Conservation (phyloP, 1,284 basidiomycete species). For the Mycosarcoma maydis region DNA sequence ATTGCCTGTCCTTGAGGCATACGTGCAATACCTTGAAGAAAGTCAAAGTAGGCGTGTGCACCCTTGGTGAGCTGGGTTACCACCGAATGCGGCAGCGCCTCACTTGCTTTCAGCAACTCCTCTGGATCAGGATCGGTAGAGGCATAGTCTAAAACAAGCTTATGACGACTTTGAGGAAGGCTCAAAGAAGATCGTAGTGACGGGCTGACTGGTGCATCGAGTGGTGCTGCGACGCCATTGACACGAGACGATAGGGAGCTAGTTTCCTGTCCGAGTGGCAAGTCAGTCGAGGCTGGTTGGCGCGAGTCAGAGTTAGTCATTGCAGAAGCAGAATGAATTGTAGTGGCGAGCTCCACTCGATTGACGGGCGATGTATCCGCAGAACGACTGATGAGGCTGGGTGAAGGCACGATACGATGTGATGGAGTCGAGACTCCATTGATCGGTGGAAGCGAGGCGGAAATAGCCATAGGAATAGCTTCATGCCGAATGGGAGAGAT, state of each 20-base stretch:
- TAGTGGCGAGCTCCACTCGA: conserved; percentile 2
- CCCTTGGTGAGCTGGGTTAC: conserved; percentile 34
- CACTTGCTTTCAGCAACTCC: conserved; percentile 10
- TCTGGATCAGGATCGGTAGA: conserved; percentile 33
- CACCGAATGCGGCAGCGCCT: conserved; percentile 10
- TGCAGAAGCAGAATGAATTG: background rate
- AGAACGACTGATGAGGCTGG: conserved; percentile 10
- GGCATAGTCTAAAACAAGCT: conserved; percentile 35
- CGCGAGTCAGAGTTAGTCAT: background rate
- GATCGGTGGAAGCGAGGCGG: conserved; percentile 25
- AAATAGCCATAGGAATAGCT: conserved; percentile 24
- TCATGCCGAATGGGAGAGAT: conserved; percentile 25
- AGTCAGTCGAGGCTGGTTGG: background rate
- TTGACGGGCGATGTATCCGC: conserved; percentile 19
- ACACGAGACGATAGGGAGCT: background rate
- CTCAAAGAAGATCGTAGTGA: conserved; percentile 10
- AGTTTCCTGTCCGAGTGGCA: too few relatives aligned
- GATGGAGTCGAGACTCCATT: conserved; percentile 10
- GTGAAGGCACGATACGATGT: conserved; percentile 12
- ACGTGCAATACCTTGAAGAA: conserved; percentile 28
- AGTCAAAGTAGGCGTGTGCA: conserved; percentile 22
- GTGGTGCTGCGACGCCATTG: background rate
- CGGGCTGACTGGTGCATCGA: conserved; percentile 7
- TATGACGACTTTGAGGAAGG: conserved; percentile 17
- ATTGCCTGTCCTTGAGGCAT: conserved; percentile 41